Conservation (phyloP, 768 basidiomycete species). For the Lactarius quietus region DNA sequence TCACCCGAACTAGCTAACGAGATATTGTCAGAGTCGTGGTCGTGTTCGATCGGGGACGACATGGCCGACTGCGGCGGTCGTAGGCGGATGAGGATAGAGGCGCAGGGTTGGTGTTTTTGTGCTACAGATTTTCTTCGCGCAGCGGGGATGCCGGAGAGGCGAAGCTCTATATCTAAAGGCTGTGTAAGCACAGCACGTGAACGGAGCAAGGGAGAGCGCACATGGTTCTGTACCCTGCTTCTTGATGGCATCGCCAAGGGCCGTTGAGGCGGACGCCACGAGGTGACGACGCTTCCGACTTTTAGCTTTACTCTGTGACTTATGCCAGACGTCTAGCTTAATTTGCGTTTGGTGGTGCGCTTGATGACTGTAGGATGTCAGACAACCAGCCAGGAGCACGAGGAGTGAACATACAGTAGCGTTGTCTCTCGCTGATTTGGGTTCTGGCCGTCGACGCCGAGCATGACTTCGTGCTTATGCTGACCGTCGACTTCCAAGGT, state of each 20-base stretch:
- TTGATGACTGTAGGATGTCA: conserved; percentile 37
- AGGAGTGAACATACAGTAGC: conserved; percentile 44
- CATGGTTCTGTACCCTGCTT: conserved; percentile 46
- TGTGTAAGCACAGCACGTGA: background rate
- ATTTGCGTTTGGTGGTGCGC: conserved; percentile 40
- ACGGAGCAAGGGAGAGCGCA: conserved; percentile 32
- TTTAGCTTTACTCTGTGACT: conserved; percentile 54
- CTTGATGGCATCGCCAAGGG: conserved; percentile 51
- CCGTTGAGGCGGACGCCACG: conserved; percentile 49
- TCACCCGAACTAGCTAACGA: conserved; percentile 15
- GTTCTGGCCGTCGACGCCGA: conserved; percentile 69
- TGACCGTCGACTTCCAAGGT: conserved; percentile 52
- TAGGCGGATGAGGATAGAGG: conserved; percentile 21
- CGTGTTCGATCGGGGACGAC: background rate
- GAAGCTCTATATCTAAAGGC: conserved; percentile 20
- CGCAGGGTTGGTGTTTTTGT: conserved; percentile 19
- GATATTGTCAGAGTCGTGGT: conserved; percentile 3
- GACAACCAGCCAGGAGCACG: background rate
- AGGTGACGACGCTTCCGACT: conserved; percentile 54
- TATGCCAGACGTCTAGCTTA: conserved; percentile 55
- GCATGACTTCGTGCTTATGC: conserved; percentile 49
- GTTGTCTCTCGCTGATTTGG: conserved; percentile 57
- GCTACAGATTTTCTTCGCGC: conserved; percentile 17
- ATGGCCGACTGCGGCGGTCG: conserved; percentile 16
- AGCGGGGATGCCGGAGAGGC: conserved; percentile 12